These are phyloP conservation scores for Batrachochytrium dendrobatidis DNA, from an alignment of 371 early-diverging fungal genomes.

Conservation along the genomic window DNA sequence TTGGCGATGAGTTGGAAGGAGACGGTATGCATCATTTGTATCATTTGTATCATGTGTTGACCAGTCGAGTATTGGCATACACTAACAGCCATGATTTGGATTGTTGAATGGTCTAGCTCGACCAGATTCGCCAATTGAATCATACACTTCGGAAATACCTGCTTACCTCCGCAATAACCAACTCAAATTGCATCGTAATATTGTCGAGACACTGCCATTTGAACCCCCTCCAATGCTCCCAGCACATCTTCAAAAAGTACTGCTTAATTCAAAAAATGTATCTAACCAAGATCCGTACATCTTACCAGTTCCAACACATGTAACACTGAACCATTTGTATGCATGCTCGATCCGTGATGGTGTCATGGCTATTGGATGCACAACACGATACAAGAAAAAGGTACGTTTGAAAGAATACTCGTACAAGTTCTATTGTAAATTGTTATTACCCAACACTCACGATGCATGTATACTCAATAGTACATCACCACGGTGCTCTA, in stretches of 20 bases:
- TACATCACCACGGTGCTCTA: slow-evolving; percentile 35
- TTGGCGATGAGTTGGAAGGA: slow-evolving; percentile 19
- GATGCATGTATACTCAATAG: slow-evolving; percentile 32
- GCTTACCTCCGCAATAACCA: slow-evolving; percentile 20
- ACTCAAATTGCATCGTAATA: slow-evolving; percentile 19
- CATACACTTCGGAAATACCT: slow-evolving; percentile 62
- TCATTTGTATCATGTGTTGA: background rate
- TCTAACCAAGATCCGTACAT: slow-evolving; percentile 62
- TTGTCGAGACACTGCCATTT: slow-evolving; percentile 15
- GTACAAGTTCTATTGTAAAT: too few species aligned
- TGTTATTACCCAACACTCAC: background rate
- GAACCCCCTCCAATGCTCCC: slow-evolving; percentile 82
- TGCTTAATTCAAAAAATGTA: slow-evolving; percentile 65
- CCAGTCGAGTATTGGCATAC: background rate
- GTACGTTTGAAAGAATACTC: slow-evolving; percentile 8
- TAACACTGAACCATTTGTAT: slow-evolving; percentile 89
- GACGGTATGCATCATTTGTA: background rate
- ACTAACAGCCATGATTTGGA: background rate
- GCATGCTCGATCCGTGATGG: slow-evolving; percentile 93
- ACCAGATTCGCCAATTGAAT: slow-evolving; percentile 49
- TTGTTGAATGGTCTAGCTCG: background rate
- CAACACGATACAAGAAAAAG: slow-evolving; percentile 59
- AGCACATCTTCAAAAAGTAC: slow-evolving; percentile 84
- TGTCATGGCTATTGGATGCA: slow-evolving; percentile 87
- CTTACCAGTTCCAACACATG: slow-evolving; percentile 86